Conservation (phyloP, 1,284 basidiomycete genomes). For the Peniophora sp. region DNA sequence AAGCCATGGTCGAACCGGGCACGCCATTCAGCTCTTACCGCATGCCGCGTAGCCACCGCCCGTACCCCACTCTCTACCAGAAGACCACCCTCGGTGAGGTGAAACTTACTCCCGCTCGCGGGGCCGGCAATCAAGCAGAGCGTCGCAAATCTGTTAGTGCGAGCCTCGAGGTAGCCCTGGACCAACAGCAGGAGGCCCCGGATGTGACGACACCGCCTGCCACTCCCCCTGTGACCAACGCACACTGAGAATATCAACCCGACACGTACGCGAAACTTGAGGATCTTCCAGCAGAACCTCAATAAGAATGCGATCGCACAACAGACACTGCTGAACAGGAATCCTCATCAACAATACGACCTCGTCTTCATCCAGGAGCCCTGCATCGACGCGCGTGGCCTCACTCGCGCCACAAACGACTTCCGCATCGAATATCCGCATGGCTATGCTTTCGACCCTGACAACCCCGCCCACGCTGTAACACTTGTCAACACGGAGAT, state of each 20-base stretch:
- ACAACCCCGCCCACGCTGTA: neutral
- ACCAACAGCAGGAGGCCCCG: neutral
- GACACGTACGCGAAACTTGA: neutral
- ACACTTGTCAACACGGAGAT: neutral
- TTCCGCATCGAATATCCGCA: neutral
- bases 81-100: neutral
- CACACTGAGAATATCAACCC: neutral
- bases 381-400: neutral
- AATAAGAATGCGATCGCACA: neutral
- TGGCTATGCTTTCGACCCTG: neutral
- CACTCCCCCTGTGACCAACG: constrained; percentile 1
- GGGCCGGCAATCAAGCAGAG: neutral
- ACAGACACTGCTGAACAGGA: neutral
- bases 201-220: neutral
- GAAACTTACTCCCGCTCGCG: neutral
- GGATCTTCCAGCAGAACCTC: neutral
- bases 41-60: neutral
- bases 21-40: neutral
- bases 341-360: neutral
- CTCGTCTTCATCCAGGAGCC: constrained; percentile 1
- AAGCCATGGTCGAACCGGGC: neutral
- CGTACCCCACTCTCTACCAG: neutral
- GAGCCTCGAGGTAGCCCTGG: neutral
- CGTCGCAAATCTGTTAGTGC: too few species aligned
- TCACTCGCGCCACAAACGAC: neutral